These are phyloP conservation scores for Euphorbia tirucalli DNA, from an alignment of 345 rosid genomes.

Conservation along the genomic window DNA sequence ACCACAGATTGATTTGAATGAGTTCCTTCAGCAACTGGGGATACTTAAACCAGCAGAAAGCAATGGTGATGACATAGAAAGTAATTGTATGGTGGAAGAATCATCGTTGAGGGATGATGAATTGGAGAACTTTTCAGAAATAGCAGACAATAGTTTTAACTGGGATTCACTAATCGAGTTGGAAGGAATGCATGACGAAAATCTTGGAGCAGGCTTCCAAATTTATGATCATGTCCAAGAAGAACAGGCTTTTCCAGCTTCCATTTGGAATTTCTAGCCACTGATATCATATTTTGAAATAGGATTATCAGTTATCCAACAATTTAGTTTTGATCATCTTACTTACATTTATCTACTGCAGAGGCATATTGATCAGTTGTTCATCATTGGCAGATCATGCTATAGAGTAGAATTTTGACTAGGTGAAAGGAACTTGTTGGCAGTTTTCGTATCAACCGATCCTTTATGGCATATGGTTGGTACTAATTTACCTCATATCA, in stretches of 20 bases:
- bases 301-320: too few relatives aligned
- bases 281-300: too few relatives aligned
- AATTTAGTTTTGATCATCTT: too few relatives aligned
- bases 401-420: conserved; percentile 11
- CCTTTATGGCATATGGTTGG: background rate
- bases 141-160: conserved; percentile 48
- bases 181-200: conserved; percentile 42
- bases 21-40: conserved; percentile 90
- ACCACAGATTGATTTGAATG: conserved; percentile 86
- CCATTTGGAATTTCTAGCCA: conserved; percentile 68
- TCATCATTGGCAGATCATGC: background rate
- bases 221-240: conserved; percentile 48
- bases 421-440: background rate
- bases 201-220: conserved; percentile 33
- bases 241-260: conserved; percentile 46
- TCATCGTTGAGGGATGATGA: conserved; percentile 33
- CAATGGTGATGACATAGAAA: conserved; percentile 12
- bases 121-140: conserved; percentile 22
- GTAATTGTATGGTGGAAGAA: conserved; percentile 24
- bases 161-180: conserved; percentile 72
- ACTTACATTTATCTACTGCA: too few relatives aligned
- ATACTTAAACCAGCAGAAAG: conserved; percentile 45
- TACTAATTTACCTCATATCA: too few relatives aligned
- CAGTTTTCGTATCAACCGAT: background rate
- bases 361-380: too few relatives aligned